Conservation (phyloP, 2,329 filamentous ascomycete genomes). For the Cercospora zeae-maydis region DNA sequence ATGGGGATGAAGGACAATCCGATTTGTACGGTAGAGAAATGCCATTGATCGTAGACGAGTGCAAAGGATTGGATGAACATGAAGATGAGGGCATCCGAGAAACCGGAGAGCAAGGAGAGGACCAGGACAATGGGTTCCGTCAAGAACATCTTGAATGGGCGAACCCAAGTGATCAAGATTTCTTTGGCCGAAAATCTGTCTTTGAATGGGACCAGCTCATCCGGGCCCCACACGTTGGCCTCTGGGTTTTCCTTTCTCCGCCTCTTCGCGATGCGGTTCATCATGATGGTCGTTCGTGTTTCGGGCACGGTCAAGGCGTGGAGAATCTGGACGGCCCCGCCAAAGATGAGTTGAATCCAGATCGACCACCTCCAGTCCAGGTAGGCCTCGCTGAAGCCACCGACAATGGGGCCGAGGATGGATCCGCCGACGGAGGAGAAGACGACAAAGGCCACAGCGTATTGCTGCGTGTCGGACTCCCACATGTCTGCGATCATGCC, state of each 20-base stretch:
- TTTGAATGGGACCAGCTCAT: conserved; percentile 58
- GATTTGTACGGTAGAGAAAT: conserved; percentile 56
- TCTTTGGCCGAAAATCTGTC: conserved; percentile 45
- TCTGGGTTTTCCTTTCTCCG: conserved; percentile 57
- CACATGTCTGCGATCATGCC: conserved; percentile 66
- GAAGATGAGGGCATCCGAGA: conserved; percentile 74
- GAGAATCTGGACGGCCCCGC: conserved; percentile 62
- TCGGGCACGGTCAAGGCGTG: conserved; percentile 65
- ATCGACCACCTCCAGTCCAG: conserved; percentile 72
- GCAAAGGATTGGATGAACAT: conserved; percentile 74
- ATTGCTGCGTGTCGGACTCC: conserved; percentile 57
- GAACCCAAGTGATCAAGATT: conserved; percentile 54
- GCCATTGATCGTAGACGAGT: conserved; percentile 67
- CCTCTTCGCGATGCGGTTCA: conserved; percentile 75
- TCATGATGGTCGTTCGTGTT: conserved; percentile 73
- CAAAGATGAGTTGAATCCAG: conserved; percentile 85
- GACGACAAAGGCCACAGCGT: conserved; percentile 60
- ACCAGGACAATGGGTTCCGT: conserved; percentile 72
- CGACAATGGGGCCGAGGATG: conserved; percentile 38
- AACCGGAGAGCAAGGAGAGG: conserved; percentile 68
- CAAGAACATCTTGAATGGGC: conserved; percentile 73
- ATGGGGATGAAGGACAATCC: conserved; percentile 66
- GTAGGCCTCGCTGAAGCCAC: conserved; percentile 37
- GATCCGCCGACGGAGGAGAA: conserved; percentile 40
- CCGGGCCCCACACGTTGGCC: conserved; percentile 67